A percentile compares a stretch with the other conserved stretches of the same genome.
phyloP scores from a whole-genome alignment of 2,329 filamentous ascomycete species.

The Cordyceps cicadae region DNA sequence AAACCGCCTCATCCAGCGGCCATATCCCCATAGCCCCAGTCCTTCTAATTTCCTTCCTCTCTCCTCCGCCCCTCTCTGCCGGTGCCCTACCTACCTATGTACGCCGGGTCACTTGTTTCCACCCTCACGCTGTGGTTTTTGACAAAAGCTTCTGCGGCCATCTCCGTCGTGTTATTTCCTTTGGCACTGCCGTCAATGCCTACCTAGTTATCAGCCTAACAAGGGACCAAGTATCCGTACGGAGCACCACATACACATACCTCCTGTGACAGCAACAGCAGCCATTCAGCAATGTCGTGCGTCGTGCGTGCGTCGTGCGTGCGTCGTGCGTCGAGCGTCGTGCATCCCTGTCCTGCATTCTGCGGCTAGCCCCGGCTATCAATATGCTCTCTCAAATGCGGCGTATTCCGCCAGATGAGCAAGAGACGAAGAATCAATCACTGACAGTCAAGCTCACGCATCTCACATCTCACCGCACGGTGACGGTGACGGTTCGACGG shows the following conservation, averaged over 20 bases:
- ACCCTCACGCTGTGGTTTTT: neutral
- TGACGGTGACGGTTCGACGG: neutral
- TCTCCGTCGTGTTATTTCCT: neutral
- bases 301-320: conserved; percentile 2
- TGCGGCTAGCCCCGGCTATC: conserved; percentile 5
- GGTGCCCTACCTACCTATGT: neutral
- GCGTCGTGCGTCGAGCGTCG: neutral
- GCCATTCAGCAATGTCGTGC: neutral
- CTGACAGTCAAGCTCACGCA: neutral
- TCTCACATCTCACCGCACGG: neutral
- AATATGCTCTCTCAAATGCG: neutral
- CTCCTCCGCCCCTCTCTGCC: neutral
- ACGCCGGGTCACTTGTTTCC: neutral
- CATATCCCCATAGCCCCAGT: conserved; percentile 9
- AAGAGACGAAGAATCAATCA: neutral
- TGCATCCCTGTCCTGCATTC: neutral
- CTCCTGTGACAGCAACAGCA: neutral
- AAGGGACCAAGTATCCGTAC: no score
- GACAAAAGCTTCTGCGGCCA: neutral
- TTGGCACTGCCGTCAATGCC: no score
- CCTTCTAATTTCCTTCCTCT: conserved; percentile 8
- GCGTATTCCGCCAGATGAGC: neutral
- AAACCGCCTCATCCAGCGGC: conserved; percentile 3
- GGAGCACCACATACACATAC: no score
- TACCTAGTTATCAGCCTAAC: no score